Conservation (phyloP, 805 yeast species). For the Yarrowia keelungensis region DNA sequence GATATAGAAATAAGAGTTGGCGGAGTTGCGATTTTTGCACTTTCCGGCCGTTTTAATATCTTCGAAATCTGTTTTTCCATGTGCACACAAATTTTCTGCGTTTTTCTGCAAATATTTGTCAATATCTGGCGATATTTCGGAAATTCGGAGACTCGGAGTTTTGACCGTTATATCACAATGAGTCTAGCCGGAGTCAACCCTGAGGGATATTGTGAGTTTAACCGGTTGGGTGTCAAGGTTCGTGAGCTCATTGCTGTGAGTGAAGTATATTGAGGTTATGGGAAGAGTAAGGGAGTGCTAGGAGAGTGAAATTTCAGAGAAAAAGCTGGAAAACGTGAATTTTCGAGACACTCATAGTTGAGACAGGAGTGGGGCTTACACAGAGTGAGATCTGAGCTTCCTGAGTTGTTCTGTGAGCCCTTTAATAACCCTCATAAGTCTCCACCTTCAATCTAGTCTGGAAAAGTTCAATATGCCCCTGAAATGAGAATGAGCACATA, state of each 20-base stretch:
- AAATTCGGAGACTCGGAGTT: constrained; percentile 4
- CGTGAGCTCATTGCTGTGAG: constrained; percentile 10
- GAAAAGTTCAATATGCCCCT: constrained; percentile 5
- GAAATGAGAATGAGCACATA: not conserved
- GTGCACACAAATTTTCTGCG: too few relatives aligned
- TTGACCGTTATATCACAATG: not conserved
- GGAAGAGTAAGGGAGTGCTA: too few relatives aligned
- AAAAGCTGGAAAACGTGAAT: not conserved
- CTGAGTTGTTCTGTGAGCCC: too few relatives aligned
- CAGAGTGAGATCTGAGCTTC: too few relatives aligned
- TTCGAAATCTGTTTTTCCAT: too few relatives aligned
- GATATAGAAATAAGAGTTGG: not conserved
- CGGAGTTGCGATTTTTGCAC: not conserved
- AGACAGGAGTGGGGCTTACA: not conserved
- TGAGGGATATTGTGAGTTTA: not conserved
- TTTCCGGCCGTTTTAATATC: not conserved
- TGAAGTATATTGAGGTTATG: not conserved
- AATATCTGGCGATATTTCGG: not conserved
- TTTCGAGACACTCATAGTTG: not conserved
- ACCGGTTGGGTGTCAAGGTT: not conserved
- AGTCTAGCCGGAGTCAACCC: not conserved
- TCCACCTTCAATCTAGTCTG: too few relatives aligned
- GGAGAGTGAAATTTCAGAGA: not conserved
- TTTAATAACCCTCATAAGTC: too few relatives aligned
- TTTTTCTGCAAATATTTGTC: too few relatives aligned